Percentiles rank a stretch among this genome's conserved stretches.
Conservation (phyloP, 495 filamentous ascomycete genomes). For the Daldinia decipiens region DNA sequence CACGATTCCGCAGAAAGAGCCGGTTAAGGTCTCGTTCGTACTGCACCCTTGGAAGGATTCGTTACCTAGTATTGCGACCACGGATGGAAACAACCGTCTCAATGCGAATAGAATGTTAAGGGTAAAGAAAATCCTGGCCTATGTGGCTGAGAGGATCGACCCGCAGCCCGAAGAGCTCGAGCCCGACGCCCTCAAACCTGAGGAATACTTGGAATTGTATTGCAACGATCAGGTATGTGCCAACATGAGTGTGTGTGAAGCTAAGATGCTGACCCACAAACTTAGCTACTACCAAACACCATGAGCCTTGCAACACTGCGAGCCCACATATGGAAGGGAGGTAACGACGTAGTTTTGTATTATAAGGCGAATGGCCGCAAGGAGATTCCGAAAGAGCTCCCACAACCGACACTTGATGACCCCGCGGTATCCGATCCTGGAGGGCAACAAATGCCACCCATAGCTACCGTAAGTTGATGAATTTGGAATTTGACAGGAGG, state of each 20-base stretch:
- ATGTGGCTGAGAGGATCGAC: constrained; percentile 92
- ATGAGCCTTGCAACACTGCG: constrained; percentile 94
- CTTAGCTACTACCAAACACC: constrained; percentile 63
- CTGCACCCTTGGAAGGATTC: constrained; percentile 83
- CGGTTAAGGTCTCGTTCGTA: constrained; percentile 91
- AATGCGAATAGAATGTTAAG: constrained; percentile 98
- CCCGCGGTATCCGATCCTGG: constrained; percentile 41
- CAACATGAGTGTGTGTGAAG: constrained; percentile 4
- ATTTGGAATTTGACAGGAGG: constrained; percentile 10
- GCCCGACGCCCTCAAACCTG: constrained; percentile 74
- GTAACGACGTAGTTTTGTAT: constrained; percentile 86
- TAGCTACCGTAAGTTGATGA: constrained; percentile 34
- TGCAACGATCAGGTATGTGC: constrained; percentile 86
- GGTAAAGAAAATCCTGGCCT: constrained; percentile 92
- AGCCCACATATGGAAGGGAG: constrained; percentile 90
- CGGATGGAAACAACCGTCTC: constrained; percentile 81
- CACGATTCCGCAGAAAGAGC: constrained; percentile 85
- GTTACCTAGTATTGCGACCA: constrained; percentile 73
- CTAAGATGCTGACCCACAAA: constrained; percentile 26
- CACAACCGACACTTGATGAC: constrained; percentile 37
- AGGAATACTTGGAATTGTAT: constrained; percentile 93
- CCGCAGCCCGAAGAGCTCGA: constrained; percentile 61
- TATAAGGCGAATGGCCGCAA: constrained; percentile 92
- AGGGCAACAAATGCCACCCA: constrained; percentile 30
- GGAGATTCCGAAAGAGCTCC: constrained; percentile 55